Base-by-base conservation (phyloP, 257 asterid species). In the Gentiana dahurica region DNA sequence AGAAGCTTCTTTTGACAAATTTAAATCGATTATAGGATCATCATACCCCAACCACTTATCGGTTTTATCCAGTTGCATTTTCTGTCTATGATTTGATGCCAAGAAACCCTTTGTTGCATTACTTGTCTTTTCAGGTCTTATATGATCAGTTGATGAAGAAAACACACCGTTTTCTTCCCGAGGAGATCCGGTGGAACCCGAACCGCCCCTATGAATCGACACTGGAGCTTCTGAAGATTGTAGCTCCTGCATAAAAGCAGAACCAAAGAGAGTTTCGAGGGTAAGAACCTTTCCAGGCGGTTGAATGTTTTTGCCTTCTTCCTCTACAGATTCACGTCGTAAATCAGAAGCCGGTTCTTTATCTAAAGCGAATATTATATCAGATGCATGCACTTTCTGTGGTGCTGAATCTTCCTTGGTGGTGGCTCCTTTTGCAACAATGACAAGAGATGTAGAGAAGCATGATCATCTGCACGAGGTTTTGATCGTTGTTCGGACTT, bases 171-270 rank as follows among this genome's bases (percentile, higher is more conserved):
- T 66, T 62, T 73, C 83, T 68, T 75, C 79, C n/a, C 46, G 46
- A 41, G 46, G 46, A 56, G 64, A 55, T 37, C 54, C 78, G 54
- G 71, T 57, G 72, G 81, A 73, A 6, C 75, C 85, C 51, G 49
- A 65, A 36, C 81, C 67, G 58, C 79, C 86, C 64, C 86, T 76
- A 61, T 83, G 85, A 63, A 76, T 76, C 55, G 97, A 89, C 66
- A 89, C 86, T 36, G 97, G 95, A 54, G 94, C 95, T 50, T 80
- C 80, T 59, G 77, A 85, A 39, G 95, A 86, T 70, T 86, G 80
- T 8, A 89, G 81, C 74, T 86, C 95, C 55, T 70, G 67, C 95
- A 89, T 89, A 65, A 89, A 89, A 76, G 94, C 92, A 81, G 81
- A 65, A 65, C 95, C 95, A 72, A 89, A 89, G 50, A 88, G 95